Conservation (phyloP, 129 eudicot species). For the Heracleum sosnowskyi region DNA sequence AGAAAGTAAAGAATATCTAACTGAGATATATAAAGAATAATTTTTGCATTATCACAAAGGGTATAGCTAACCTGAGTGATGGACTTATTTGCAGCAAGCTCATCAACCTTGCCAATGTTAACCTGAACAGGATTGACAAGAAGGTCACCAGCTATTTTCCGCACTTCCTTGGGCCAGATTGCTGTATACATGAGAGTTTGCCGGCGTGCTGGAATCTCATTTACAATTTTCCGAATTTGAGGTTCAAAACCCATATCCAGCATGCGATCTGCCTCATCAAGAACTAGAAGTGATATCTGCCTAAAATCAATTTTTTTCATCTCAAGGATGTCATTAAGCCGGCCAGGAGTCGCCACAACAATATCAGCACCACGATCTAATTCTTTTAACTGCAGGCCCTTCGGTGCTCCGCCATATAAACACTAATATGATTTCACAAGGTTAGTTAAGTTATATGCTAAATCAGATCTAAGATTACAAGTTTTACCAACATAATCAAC, state of each 20-base stretch:
- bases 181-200: conserved; percentile 98
- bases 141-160: conserved; percentile 84
- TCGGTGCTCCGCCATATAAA: conserved; percentile 92
- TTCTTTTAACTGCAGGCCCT: conserved; percentile 77
- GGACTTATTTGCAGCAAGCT: conserved; percentile 93
- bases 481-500: not conserved
- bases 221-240: conserved; percentile 90
- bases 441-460: not conserved
- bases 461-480: not conserved
- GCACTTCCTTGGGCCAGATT: conserved; percentile 97
- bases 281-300: conserved; percentile 81
- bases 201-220: conserved; percentile 84
- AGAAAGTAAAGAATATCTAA: not conserved
- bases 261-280: conserved; percentile 98
- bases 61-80: conserved; percentile 66
- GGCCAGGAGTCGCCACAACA: conserved; percentile 97
- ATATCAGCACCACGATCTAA: conserved; percentile 83
- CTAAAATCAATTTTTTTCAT: conserved; percentile 73
- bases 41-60: not conserved
- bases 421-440: conserved; percentile 17
- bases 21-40: not conserved
- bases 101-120: conserved; percentile 89
- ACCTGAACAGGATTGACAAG: conserved; percentile 85
- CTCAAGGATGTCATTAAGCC: conserved; percentile 93
- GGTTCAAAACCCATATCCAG: conserved; percentile 99